These are phyloP conservation scores for Warburgia ugandensis DNA, from an alignment of 164 flowering plant genomes.

Conservation along the genomic window DNA sequence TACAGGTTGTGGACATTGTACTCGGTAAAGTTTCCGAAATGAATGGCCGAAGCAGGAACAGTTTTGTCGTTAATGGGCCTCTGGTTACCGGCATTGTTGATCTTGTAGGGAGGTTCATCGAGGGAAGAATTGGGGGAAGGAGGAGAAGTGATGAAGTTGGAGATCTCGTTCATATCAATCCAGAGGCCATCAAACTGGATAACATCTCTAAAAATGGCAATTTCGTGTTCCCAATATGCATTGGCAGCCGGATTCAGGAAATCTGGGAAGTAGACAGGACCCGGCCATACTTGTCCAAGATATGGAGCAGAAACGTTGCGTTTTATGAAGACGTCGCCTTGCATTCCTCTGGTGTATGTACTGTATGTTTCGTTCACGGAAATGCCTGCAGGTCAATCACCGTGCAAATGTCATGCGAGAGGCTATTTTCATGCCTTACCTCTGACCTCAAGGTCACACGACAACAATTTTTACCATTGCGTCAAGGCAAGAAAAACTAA, in stretches of 20 bases:
- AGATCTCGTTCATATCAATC: conserved; percentile 89
- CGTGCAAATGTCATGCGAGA: no score
- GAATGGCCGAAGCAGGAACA: conserved; percentile 48
- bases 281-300: conserved; percentile 77
- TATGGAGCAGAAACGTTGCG: conserved; percentile 47
- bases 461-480: no score
- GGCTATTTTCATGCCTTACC: no score
- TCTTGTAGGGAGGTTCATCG: conserved; percentile 75
- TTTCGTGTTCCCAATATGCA: conserved; percentile 53
- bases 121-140: conserved; percentile 34
- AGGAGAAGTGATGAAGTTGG: conserved; percentile 51
- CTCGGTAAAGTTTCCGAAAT: conserved; percentile 46
- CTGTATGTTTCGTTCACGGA: conserved; percentile 48
- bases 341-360: conserved; percentile 49
- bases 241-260: conserved; percentile 41
- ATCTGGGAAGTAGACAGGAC: conserved; percentile 66
- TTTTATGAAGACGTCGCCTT: conserved; percentile 58
- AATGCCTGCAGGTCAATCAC: conserved; percentile 66
- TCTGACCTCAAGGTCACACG: no score
- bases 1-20: conserved; percentile 62
- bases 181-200: conserved; percentile 74
- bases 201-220: conserved; percentile 37
- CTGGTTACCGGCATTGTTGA: conserved; percentile 35
- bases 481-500: no score
- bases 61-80: conserved; percentile 43